Percentiles rank a stretch among this genome's conserved stretches.
These are phyloP conservation scores for Chiua virens DNA, from an alignment of 768 basidiomycete species.

Conservation along the genomic window DNA sequence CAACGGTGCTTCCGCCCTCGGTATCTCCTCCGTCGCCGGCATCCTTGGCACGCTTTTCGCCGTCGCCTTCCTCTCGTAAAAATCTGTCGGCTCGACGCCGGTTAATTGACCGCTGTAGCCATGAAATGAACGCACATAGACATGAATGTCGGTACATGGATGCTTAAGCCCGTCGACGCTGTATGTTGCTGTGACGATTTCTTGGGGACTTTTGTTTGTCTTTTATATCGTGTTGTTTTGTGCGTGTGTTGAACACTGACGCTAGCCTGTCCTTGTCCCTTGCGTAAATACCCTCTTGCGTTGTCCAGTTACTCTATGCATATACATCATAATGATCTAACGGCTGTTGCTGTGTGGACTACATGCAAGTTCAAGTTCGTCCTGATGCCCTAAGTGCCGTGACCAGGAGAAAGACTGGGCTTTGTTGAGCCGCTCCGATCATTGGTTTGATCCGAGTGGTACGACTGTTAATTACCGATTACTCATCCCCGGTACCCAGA, in stretches of 20 bases:
- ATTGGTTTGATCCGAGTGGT: too few species aligned
- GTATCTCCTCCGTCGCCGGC: constrained; percentile 33
- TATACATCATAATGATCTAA: neutral
- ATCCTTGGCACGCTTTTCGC: constrained; percentile 38
- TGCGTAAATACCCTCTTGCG: constrained; percentile 15
- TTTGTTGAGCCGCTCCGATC: too few species aligned
- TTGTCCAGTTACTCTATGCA: constrained; percentile 19
- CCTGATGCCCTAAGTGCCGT: too few species aligned
- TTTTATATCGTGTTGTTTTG: neutral
- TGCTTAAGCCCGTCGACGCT: neutral
- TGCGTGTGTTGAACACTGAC: constrained; percentile 28
- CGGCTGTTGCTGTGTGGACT: too few species aligned
- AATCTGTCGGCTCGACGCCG: neutral
- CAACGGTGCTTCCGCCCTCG: constrained; percentile 24
- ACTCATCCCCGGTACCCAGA: too few species aligned
- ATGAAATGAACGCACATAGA: constrained; percentile 1
- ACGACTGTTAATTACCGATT: too few species aligned
- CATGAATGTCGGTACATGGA: neutral
- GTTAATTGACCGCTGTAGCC: neutral
- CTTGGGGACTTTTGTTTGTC: constrained; percentile 10
- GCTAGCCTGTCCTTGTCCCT: constrained; percentile 22
- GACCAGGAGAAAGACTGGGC: too few species aligned
- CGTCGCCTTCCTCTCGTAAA: constrained; percentile 39
- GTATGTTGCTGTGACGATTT: constrained; percentile 1
- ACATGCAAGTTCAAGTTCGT: too few species aligned